Base-by-base conservation (phyloP, 73 alveolate genomes). In the Symbiodinium natans region DNA sequence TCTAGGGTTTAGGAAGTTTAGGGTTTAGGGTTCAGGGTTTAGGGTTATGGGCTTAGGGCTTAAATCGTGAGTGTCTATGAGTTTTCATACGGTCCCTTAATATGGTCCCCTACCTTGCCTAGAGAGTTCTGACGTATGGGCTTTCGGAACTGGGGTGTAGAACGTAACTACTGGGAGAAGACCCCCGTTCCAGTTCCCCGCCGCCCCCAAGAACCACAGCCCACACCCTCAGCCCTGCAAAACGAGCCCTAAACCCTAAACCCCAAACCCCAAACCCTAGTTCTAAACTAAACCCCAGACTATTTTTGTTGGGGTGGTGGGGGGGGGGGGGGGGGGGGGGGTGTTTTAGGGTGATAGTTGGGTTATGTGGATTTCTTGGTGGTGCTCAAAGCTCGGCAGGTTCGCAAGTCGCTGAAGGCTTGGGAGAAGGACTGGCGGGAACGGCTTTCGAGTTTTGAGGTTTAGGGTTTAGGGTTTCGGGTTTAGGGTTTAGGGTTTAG, bases 351-450 rank as follows among this genome's bases (percentile, higher is more conserved):
- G 34, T 74, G 41, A 11, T 74, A 43, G 4, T 4, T 75, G 86
- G 38, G 33, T 36, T 5, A 77, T 33, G 17, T 52, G 71, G 71
- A 19, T 13, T 52, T 19, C 71, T 10, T 52, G 10, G 71, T 19
- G 10, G 71, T 52, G 10, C 19, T 52, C 71, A 52, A 13, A 19
- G 19, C 19, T 19, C 19, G 10, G 23, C 39, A 88, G 95, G 88
- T 92, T 52, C 56, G 98, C 42, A 92, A 92, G 82, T 71, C 98
- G 8, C 38, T 92, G 43, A 92, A 92, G 41, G 98, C 82, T 59
- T 92, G 98, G 98, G 98, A 92, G 98, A 92, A 92, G 98, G 98
- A 92, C 86, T 2, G 83, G 17, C 23, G 11, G 5, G 34, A 6
- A 8, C 5, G 11, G 56, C 19, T 43, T 43, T 43, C 5, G 56